A percentile compares a stretch with the other conserved stretches of the same genome.
These are phyloP conservation scores for Chrysochromulina tobinii DNA, from an alignment of 78 protist genomes.

Conservation along the genomic window DNA sequence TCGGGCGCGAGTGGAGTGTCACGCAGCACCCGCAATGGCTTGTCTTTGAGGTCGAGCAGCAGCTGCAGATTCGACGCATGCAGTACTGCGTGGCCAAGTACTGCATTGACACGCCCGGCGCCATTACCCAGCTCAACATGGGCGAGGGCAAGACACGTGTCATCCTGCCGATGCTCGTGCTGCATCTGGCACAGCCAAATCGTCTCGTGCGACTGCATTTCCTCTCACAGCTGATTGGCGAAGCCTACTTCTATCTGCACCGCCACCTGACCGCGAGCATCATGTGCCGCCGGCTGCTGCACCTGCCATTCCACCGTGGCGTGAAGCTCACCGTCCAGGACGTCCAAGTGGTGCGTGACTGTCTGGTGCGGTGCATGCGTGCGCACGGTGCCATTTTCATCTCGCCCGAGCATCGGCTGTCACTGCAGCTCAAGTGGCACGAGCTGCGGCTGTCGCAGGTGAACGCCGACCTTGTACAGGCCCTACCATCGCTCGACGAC, in stretches of 20 bases:
- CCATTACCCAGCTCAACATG: conserved; percentile 37
- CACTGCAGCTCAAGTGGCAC: conserved; percentile 31
- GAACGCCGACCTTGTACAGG: neutral
- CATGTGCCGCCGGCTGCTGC: neutral
- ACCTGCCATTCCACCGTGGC: conserved; percentile 27
- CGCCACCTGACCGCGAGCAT: conserved; percentile 28
- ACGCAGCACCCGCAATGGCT: conserved; percentile 27
- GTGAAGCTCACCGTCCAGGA: neutral
- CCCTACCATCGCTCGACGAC: neutral
- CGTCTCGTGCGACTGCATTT: neutral
- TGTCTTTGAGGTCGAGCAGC: conserved; percentile 42
- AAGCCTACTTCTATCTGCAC: conserved; percentile 3
- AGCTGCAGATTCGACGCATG: neutral
- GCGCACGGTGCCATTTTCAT: neutral
- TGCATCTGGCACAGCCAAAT: neutral
- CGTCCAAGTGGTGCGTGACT: neutral
- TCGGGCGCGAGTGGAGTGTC: neutral
- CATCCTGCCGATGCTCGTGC: conserved; percentile 23
- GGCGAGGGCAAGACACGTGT: conserved; percentile 49
- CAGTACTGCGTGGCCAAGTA: neutral
- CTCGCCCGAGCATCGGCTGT: conserved; percentile 36
- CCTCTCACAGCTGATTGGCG: neutral
- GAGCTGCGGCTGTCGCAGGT: neutral
- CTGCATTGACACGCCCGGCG: neutral
- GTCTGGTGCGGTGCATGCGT: neutral